Evolutionary conservation across 305 asterid species (phyloP), one percentile per base, ranked within the genome.

Genomic region (Fraxinus albicans): DNA sequence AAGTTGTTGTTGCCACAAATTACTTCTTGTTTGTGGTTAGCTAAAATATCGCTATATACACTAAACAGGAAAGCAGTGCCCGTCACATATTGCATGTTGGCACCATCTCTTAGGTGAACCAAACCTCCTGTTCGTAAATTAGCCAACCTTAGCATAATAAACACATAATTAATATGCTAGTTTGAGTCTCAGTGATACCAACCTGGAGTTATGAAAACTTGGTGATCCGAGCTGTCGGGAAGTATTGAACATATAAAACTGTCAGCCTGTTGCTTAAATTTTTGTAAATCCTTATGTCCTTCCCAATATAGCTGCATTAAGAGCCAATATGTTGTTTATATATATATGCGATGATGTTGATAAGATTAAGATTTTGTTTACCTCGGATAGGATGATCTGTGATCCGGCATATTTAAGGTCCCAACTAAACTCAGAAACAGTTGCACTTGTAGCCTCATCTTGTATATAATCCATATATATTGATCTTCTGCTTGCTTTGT

Each of bases 331-430:
- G 60, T 44, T 15, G 58, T 17, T 53, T 53, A 53, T 53, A 31
- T 31, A 31, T 31, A 31, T 31, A 53, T 53, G 65, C 25, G 25
- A 53, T 13, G 65, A n/a, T 17, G 35, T 9, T 67, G 19, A 27
- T 67, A 9, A 67, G 74, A 25, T 23, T 6, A 23, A 23, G 13
- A 10, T 65, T 65, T 2, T 9, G 42, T 77, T 78, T 91, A 93
- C 98, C 82, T 90, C 50, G 8, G 98, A 36, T 12, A 94, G 92
- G 79, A 95, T 89, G 82, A 94, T 81, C 53, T 92, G 97, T 0
- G 93, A 93, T 74, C 99, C 99, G 1, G 97, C 97, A 53, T 88
- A 92, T 86, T 95, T 95, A 47, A 92, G 95, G 80, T 95, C 99
- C 99, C 98, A 95, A 58, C 91, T 92, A 81, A 95, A 95, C 86